phyloP scores from a whole-genome alignment of 164 flowering plant genomes.

The Hamamelis virginiana region DNA sequence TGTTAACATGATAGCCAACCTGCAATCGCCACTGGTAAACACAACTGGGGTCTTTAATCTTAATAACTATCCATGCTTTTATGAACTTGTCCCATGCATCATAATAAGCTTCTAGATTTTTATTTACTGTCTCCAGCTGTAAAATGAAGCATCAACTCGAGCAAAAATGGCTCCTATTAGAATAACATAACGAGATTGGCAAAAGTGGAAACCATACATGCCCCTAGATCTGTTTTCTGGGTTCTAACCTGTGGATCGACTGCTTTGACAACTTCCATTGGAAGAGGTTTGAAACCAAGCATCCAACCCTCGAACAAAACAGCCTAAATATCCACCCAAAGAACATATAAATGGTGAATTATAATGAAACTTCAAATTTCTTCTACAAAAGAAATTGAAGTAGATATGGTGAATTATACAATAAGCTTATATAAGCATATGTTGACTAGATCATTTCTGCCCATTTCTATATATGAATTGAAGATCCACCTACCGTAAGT shows the following conservation, averaged over 20 bases:
- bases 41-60: slow-evolving; percentile 79
- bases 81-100: slow-evolving; percentile 94
- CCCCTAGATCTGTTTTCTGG: not conserved
- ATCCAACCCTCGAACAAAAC: slow-evolving; percentile 97
- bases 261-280: slow-evolving; percentile 61
- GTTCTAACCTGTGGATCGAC: slow-evolving; percentile 46
- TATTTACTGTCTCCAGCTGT: slow-evolving; percentile 79
- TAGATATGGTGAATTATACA: not conserved
- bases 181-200: not conserved
- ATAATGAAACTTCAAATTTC: not conserved
- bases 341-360: not conserved
- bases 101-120: slow-evolving; percentile 82
- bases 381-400: not conserved
- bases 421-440: no score
- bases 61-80: slow-evolving; percentile 83
- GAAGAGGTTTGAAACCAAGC: slow-evolving; percentile 96
- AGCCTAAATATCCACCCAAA: slow-evolving; percentile 41
- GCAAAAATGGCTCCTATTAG: not conserved
- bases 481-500: slow-evolving; percentile 47
- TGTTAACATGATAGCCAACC: slow-evolving; percentile 40
- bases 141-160: slow-evolving; percentile 8
- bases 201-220: not conserved
- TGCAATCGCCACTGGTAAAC: slow-evolving; percentile 95
- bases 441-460: no score
- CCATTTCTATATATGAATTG: not conserved